Percentiles rank a stretch among this genome's conserved stretches.
Conservation (phyloP, 2,329 filamentous ascomycete species). For the Colletotrichum shisoi region DNA sequence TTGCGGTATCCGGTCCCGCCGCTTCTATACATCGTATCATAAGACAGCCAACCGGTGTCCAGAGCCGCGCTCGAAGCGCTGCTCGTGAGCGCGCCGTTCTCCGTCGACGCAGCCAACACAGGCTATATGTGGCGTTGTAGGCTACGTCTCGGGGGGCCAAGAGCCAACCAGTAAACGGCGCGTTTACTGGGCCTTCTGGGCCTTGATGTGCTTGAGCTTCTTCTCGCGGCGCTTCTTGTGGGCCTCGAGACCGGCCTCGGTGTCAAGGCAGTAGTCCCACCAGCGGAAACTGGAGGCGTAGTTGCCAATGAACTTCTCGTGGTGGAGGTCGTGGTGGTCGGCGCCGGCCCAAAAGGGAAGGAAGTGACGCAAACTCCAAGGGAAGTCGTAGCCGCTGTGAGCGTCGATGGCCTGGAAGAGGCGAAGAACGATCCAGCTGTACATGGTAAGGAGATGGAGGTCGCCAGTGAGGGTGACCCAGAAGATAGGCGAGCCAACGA, state of each 20-base stretch:
- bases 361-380: constrained; percentile 94
- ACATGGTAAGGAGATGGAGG: constrained; percentile 97
- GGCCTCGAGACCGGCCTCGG: constrained; percentile 88
- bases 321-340: constrained; percentile 94
- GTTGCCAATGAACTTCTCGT: constrained; percentile 98
- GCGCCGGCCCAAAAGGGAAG: constrained; percentile 98
- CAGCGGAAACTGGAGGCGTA: constrained; percentile 98
- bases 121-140: background rate
- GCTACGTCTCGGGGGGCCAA: background rate
- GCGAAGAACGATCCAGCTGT: constrained; percentile 90
- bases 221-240: constrained; percentile 82
- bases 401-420: constrained; percentile 98
- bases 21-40: constrained; percentile 35
- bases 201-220: constrained; percentile 71
- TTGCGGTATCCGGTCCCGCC: constrained; percentile 22
- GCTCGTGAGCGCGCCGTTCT: background rate
- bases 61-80: constrained; percentile 3
- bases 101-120: background rate
- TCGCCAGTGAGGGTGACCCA: constrained; percentile 85
- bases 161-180: background rate
- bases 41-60: constrained; percentile 18
- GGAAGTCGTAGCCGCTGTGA: constrained; percentile 98
- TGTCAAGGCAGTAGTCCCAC: constrained; percentile 97
- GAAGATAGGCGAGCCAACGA: constrained; percentile 80
- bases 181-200: constrained; percentile 72